Base-by-base conservation (phyloP, 129 eudicot species). In the Artemisia tridentata region DNA sequence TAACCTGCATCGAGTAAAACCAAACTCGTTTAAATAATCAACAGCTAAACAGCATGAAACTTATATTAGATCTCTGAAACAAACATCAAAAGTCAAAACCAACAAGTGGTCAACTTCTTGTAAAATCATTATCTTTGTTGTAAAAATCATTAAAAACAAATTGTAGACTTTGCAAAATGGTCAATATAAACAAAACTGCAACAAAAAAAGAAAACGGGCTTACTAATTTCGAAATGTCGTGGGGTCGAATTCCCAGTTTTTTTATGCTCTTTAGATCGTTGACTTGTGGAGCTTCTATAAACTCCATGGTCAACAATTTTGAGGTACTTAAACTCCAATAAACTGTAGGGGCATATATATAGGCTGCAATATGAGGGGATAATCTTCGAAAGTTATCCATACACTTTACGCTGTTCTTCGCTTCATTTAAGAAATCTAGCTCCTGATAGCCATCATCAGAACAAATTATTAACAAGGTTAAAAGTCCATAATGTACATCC, bases 241-340 rank as follows among this genome's bases (percentile, higher is more conserved):
- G 72, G 50, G 96, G 96, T 70, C 63, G 90, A 69, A 92, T 69
- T 52, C 92, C 87, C 54, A 92, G 88, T 68, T 75, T 81, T 68
- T 77, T 82, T 21, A 92, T 92, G 74, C 79, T 76, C 80, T 75
- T 85, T 56, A 78, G 67, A 71, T 92, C 92, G 72, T 83, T 85
- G 67, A 92, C 86, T 83, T 81, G 90, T 74, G 84, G 88, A 47
- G 95, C 98, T 70, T 92, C 96, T 51, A 92, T 89, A 69, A 65
- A 92, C 70, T 92, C 96, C 98, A 92, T 92, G 68, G 96, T 91
- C 81, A 92, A 81, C 85, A 92, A 72, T 79, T 84, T 92, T 60
- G 96, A 83, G 68, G 98, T 85, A 71, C 90, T 92, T 57, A 92
- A 66, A 72, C 78, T 83, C 98, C 98, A 92, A 73, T 72, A 72